Evolutionary conservation across 768 basidiomycete species (phyloP).

Genomic region (Xerocomellus amylosporus): DNA sequence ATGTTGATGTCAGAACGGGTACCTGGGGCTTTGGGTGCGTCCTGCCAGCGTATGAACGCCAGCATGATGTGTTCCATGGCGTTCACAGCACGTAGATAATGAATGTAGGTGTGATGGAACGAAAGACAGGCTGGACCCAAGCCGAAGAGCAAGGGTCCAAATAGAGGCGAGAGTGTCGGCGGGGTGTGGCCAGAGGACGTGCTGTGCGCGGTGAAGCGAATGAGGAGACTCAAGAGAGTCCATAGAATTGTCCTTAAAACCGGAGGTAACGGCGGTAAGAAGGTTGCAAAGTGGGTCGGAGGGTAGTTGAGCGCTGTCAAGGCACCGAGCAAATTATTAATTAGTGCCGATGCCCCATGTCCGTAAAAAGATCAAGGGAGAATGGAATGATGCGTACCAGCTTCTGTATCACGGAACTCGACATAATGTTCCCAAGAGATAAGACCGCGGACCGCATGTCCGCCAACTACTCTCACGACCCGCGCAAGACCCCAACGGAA

Average conservation of each 20-base stretch:
- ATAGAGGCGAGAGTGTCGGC: constrained; percentile 83
- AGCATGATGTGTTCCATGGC: constrained; percentile 95
- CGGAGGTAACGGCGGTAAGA: constrained; percentile 54
- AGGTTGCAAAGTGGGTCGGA: constrained; percentile 65
- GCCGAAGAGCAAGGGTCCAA: constrained; percentile 88
- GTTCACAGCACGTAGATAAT: constrained; percentile 77
- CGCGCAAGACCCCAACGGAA: constrained; percentile 90
- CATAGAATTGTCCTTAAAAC: constrained; percentile 58
- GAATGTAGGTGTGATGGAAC: constrained; percentile 57
- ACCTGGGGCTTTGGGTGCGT: constrained; percentile 44
- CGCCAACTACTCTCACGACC: constrained; percentile 65
- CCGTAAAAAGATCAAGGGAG: constrained; percentile 19
- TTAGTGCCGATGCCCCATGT: constrained; percentile 23
- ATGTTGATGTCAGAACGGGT: constrained; percentile 30
- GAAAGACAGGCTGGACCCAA: constrained; percentile 52
- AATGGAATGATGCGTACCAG: constrained; percentile 50
- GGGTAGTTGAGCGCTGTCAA: constrained; percentile 59
- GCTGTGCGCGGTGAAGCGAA: constrained; percentile 80
- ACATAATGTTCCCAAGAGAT: constrained; percentile 83
- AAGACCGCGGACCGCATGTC: constrained; percentile 76
- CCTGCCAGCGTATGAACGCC: constrained; percentile 82
- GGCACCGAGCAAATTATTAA: constrained; percentile 20
- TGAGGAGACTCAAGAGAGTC: constrained; percentile 76
- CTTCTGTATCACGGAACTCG: constrained; percentile 79
- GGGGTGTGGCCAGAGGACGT: constrained; percentile 87